Base-by-base conservation (phyloP, 2,329 filamentous ascomycete species). In the Parafenestella ontariensis region DNA sequence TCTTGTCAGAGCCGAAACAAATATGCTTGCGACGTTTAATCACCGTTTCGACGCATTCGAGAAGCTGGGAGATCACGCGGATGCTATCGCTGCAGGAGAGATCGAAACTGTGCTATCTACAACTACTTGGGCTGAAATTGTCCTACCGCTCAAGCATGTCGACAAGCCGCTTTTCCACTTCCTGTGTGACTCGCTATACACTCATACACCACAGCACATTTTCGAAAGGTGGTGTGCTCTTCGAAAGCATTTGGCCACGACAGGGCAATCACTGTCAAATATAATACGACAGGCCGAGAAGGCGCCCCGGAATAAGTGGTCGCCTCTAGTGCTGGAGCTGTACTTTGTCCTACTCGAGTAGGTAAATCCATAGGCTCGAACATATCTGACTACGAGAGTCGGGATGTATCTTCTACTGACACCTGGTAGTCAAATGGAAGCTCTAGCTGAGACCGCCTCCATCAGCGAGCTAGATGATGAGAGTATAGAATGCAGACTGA, bases 331-430 rank as follows among this genome's bases (percentile, higher is more conserved):
- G 5, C 29, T 13, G 17, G 42, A 51, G 37, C 20, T 56, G 17
- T 56, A 51, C 37, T 56, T 49, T 17, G 46, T 56, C 11, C 15
- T 56, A 20, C 48, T 56, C 33, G 53, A 56, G 49, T 51, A 46
- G 15, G 48, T 20, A 3, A 34, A 4, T 17, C 1, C 11, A 10
- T 6, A 8, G 3, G 18, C 5, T 11, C 10, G 15, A 5, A n/a
- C 31, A n/a, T 15, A 17, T 15, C 17, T 34, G 28, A 5, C 24
- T 9, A 31, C n/a, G 8, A 31, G 11, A 13, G 28, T 11, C 8
- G 28, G 3, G 13, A 31, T 9, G 11, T 13, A 31, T 13, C 17
- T 17, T 17, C 8, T 23, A 17, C 26, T 41, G n/a, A 42, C 17
- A 3, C 8, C 8, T 34, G 4, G 20, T 21, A 49, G 46, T 36